phyloP scores from a whole-genome alignment of 768 basidiomycete species.

The Trametes punicea region DNA sequence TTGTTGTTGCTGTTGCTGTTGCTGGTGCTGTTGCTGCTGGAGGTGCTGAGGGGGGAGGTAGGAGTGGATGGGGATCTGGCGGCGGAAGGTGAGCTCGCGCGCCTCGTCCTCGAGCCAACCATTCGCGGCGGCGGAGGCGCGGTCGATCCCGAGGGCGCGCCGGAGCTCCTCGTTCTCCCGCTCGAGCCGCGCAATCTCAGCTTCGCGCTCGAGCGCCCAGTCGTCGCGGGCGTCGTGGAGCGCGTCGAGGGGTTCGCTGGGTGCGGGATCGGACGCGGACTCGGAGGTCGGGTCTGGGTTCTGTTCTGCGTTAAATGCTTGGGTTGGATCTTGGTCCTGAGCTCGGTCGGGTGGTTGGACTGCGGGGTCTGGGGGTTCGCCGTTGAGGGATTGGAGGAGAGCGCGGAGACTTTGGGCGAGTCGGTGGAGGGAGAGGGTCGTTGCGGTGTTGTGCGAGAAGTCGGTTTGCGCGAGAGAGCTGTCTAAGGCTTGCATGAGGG shows the following conservation, averaged over 20 bases:
- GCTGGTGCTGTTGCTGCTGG: neutral
- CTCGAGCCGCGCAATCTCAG: conserved; percentile 79
- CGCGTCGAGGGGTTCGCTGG: conserved; percentile 39
- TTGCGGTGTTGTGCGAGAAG: conserved; percentile 55
- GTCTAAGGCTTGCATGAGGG: conserved; percentile 66
- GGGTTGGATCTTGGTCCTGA: conserved; percentile 3
- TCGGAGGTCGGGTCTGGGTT: neutral
- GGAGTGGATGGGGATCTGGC: conserved; percentile 15
- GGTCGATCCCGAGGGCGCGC: conserved; percentile 71
- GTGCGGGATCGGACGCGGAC: conserved; percentile 36
- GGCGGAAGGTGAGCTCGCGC: conserved; percentile 33
- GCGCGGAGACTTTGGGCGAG: conserved; percentile 68
- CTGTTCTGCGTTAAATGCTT: neutral
- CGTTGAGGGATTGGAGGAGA: conserved; percentile 66
- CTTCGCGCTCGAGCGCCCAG: conserved; percentile 87
- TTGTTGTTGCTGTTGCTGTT: neutral
- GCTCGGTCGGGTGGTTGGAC: neutral
- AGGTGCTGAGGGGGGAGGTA: conserved; percentile 5
- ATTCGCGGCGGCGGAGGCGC: conserved; percentile 45
- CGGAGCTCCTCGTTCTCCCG: conserved; percentile 81
- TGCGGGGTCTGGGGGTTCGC: conserved; percentile 41
- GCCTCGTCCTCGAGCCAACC: conserved; percentile 48
- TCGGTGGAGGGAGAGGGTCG: conserved; percentile 65
- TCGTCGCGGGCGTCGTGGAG: conserved; percentile 52
- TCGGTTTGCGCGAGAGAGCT: conserved; percentile 52